Percentiles rank a stretch among this genome's conserved stretches.
phyloP scores from a whole-genome alignment of 2,329 filamentous ascomycete species.

The Raffaelea deltoideospora region DNA sequence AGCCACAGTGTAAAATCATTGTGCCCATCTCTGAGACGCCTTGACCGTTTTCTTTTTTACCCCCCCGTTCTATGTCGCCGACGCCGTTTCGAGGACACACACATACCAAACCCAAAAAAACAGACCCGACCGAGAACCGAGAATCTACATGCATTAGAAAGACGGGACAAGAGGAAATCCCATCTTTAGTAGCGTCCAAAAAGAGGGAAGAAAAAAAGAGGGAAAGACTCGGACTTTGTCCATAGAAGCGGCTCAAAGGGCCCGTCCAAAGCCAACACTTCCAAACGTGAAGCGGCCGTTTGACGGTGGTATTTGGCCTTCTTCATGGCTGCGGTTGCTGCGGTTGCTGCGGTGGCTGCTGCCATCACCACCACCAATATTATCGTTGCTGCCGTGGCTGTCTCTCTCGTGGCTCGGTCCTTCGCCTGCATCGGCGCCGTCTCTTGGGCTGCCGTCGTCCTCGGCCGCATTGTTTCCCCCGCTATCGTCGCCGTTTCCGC shows the following conservation, averaged over 20 bases:
- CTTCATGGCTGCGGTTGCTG: background rate
- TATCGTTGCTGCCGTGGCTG: background rate
- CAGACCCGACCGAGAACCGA: too few relatives aligned
- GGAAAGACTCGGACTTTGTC: background rate
- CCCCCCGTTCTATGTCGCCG: too few relatives aligned
- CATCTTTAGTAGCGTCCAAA: background rate
- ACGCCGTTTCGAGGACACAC: too few relatives aligned
- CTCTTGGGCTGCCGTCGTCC: background rate
- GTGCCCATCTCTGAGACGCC: too few relatives aligned
- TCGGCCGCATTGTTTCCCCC: background rate
- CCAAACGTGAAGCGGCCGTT: slow-evolving; percentile 2
- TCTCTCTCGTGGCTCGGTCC: background rate
- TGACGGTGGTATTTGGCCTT: too few relatives aligned
- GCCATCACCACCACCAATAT: too few relatives aligned
- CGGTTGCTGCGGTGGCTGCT: background rate
- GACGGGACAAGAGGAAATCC: too few relatives aligned
- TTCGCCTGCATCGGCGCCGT: background rate
- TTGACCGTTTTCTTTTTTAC: too few relatives aligned
- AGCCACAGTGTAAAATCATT: too few relatives aligned
- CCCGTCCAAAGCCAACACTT: slow-evolving; percentile 3
- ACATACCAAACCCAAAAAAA: too few relatives aligned
- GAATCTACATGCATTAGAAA: too few relatives aligned
- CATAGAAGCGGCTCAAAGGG: too few relatives aligned
- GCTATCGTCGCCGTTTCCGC: background rate
- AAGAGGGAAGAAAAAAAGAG: background rate